Base-by-base conservation (phyloP, 177 flowering plant genomes). In the Vitis hybrid region DNA sequence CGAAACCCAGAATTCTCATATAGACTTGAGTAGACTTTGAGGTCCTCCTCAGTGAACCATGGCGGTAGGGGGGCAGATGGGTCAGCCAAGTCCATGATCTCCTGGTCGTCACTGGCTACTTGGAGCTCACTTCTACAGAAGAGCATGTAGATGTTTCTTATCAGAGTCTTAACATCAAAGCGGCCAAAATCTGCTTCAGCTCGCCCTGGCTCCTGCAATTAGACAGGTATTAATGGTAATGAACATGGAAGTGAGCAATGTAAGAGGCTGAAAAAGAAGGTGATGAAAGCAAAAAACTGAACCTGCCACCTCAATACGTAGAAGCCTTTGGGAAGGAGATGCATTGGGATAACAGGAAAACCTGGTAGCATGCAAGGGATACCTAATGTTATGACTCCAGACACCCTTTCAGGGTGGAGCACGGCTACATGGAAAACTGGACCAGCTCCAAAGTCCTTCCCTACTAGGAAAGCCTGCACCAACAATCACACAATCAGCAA, bases 151-250 rank as follows among this genome's bases (percentile, higher is more conserved):
- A 82, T 75, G 63, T 82, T 79, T 17, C 71, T 77, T 27, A 82
- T 65, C 48, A 82, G 81, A 0, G 85, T 74, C 65, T 79, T 82
- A 3, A 62, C 77, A 68, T 77, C 82, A 9, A 82, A 68, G 21
- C 82, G 81, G 2, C 81, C 71, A 65, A 77, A 77, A 71, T 79
- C 85, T 8, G 82, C 82, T 57, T 82, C 85, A 1, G 85, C 82
- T n/a, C 81, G 65, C 21, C 84, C 82, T 4, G 84, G 80, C 35
- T 76, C 75, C 82, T 82, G 46, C 3, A 1, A 12, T 50, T 63
- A 27, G 13, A 6, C 15, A 12, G 17, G 27, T 7, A 62, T 12
- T 32, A 62, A 7, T 15, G 57, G n/a, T 54, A 54, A 17, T 11
- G 49, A 48, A 3, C 13, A 32, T 61, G 66, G 66, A n/a, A 41